phyloP scores from a whole-genome alignment of 306 rosid species.

The Phaseolus lunatus region DNA sequence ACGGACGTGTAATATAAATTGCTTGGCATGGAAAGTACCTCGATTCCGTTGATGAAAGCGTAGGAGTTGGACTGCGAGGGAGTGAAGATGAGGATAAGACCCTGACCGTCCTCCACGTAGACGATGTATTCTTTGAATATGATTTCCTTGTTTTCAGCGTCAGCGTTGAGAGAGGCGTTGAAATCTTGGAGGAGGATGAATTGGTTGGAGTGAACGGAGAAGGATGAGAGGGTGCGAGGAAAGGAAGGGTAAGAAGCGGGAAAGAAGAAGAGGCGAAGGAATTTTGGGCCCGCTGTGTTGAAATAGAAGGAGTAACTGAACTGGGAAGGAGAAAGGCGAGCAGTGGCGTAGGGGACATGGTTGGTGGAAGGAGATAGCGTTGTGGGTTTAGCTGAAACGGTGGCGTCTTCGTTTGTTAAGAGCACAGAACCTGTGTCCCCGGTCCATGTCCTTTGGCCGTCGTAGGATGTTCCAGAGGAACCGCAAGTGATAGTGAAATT shows the following conservation, averaged over 20 bases:
- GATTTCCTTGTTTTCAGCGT: background rate
- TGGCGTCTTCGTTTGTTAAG: background rate
- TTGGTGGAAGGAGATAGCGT: constrained; percentile 23
- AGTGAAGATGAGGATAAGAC: constrained; percentile 53
- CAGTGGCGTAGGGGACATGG: constrained; percentile 37
- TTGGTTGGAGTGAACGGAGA: constrained; percentile 43
- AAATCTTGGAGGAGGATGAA: constrained; percentile 52
- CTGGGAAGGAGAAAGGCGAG: constrained; percentile 43
- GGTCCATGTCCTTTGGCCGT: constrained; percentile 41
- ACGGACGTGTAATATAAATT: constrained; percentile 53
- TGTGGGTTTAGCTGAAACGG: background rate
- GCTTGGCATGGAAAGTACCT: constrained; percentile 74
- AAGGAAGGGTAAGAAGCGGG: constrained; percentile 33
- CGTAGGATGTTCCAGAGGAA: constrained; percentile 39
- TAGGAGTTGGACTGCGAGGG: constrained; percentile 48
- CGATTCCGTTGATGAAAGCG: constrained; percentile 80
- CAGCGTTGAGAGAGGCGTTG: constrained; percentile 51
- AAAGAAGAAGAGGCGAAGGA: constrained; percentile 56
- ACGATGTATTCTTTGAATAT: constrained; percentile 55
- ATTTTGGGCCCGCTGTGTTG: constrained; percentile 49
- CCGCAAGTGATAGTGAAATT: constrained; percentile 49
- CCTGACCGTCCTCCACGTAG: constrained; percentile 36
- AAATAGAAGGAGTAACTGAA: constrained; percentile 62
- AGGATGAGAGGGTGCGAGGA: constrained; percentile 35
- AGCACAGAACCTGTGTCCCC: constrained; percentile 44